Base-by-base conservation (phyloP, 495 filamentous ascomycete genomes). In the Rusavskia elegans region DNA sequence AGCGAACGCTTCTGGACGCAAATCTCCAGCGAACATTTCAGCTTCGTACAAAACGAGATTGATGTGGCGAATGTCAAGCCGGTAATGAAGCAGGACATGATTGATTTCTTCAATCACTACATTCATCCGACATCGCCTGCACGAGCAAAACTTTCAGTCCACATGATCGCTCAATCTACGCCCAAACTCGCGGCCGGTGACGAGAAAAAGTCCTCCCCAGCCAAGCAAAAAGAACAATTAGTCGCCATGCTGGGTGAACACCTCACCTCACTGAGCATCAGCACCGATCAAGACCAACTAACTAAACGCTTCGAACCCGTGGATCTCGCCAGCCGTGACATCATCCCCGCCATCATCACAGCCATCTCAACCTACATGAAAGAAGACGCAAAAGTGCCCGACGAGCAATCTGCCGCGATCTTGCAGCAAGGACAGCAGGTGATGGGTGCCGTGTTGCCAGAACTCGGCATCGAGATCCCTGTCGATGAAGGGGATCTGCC, bases 11-110 rank as follows among this genome's bases (percentile, higher is more conserved):
- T 90, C 62, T 95, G 87, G 90, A 75, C 66, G 30, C 84, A 93
- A 55, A 85, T 97, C 61, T 77, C 78, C 14, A 85, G 76, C 46
- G 92, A 97, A 61, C 85, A 81, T 57, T 90, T 86, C 63, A 86
- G 95, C 63, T 99, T 99, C 64, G 72, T 86, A 58, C 76, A 81
- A 59, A 77, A 89, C 32, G 82, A 93, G 50, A 71, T 73, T 10
- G 89, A 97, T 55, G 89, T 84, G 13, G 80, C 78, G 8, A 68
- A 82, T 51, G 78, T 97, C 57, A 80, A 81, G 54, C 67, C 70
- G 9, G 68, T 96, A 57, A 87, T 76, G 54, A 95, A 95, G 64
- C 60, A 70, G 2, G 85, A 95, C 41, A 72, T 97, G 60, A 58
- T 87, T 27, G 71, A 80, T 20, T 99, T 95, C 68, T 96, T 78